A percentile compares a stretch with the other conserved stretches of the same genome.
phyloP scores from a whole-genome alignment of 176 grass and related monocot species.

The Carex cristatella region DNA sequence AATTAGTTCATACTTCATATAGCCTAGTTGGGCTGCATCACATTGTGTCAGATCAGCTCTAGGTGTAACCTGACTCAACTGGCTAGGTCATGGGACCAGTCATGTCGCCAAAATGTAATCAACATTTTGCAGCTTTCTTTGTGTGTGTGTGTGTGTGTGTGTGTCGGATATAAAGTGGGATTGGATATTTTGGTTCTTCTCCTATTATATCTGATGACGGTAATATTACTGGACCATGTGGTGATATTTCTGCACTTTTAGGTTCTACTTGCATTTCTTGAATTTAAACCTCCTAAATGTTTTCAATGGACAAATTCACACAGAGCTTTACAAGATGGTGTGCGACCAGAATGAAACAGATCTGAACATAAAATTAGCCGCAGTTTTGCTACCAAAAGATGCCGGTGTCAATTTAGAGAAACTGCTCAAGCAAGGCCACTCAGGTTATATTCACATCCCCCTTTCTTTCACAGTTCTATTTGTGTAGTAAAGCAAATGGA shows the following conservation, averaged over 20 bases:
- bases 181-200: not conserved
- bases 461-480: not conserved
- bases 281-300: not conserved
- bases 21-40: not conserved
- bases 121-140: not conserved
- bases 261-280: not conserved
- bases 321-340: constrained; percentile 99
- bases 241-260: not conserved
- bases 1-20: not conserved
- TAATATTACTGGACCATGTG: not conserved
- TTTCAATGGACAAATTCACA: constrained; percentile 9
- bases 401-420: constrained; percentile 49
- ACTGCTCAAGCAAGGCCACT: constrained; percentile 33
- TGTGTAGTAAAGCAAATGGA: not conserved
- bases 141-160: not conserved
- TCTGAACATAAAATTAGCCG: constrained; percentile 63
- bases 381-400: constrained; percentile 93
- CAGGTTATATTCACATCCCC: constrained; percentile 39
- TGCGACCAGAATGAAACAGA: constrained; percentile 79
- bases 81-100: not conserved
- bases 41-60: not conserved
- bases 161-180: not conserved
- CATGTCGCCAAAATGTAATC: not conserved
- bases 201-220: not conserved
- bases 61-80: not conserved